Base-by-base conservation (phyloP, 2,329 filamentous ascomycete species). In the Cylindrodendrum hubeiense region DNA sequence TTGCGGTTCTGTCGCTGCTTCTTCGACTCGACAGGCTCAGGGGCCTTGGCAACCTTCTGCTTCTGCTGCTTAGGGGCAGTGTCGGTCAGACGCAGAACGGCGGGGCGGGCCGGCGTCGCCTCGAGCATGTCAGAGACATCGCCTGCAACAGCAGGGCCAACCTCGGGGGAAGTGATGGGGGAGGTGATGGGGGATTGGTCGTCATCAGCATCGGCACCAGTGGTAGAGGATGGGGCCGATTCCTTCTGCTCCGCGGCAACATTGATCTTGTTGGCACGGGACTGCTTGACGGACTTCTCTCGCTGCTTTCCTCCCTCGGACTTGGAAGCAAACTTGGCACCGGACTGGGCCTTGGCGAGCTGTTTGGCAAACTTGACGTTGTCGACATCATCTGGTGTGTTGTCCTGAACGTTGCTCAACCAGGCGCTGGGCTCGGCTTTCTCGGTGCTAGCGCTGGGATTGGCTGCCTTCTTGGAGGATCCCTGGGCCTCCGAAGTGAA, bases 71-170 rank as follows among this genome's bases (percentile, higher is more conserved):
- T 81, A 86, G 89, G 77, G 81, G 87, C 75, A 80, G 87, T 77
- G 67, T 90, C 90, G 59, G 92, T 96, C 68, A 98, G 85, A 67
- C 93, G 93, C 67, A 98, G 85, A 51, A 97, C 89, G 0, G 90
- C 90, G 24, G 94, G 92, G 58, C 89, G 91, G 41, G 89, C 78
- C 3, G 88, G 79, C 46, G 88, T 81, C 52, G 91, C 84, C 80
- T 97, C 94, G 17, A 98, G 90, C 95, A 98, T 98, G 80, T 98
- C 95, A 59, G 92, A 92, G 62, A 98, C 89, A 76, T 93, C 93
- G 59, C 87, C 89, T 65, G 87, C 86, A 63, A 88, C 85, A 15
- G 83, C 84, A n/a, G 88, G 83, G 37, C 73, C 77, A 22, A 86
- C 82, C 54, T 88, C 83, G 33, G 93, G 92, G 12, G 93, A 95